Evolutionary conservation across 2,329 filamentous ascomycete genomes (phyloP).

Genomic region (Trichoderma koningii): DNA sequence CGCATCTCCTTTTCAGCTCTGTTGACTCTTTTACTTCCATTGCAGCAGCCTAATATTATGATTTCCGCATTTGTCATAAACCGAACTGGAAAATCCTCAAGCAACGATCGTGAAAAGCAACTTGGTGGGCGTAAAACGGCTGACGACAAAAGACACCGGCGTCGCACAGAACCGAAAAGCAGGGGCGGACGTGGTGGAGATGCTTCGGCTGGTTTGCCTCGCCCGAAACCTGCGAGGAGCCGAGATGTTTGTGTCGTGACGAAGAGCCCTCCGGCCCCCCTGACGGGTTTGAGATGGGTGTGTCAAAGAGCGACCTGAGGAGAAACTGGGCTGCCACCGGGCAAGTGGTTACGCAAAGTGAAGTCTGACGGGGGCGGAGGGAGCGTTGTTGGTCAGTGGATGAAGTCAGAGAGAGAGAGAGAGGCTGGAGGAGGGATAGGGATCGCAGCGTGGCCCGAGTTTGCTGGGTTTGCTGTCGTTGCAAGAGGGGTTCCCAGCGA

Average conservation of each 20-base stretch:
- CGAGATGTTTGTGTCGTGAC: constrained; percentile 15
- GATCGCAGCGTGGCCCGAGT: constrained; percentile 9
- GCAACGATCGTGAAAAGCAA: background rate
- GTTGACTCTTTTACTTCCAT: background rate
- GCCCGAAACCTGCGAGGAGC: constrained; percentile 4
- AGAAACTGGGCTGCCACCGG: background rate
- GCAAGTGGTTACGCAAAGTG: background rate
- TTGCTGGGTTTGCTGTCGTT: background rate
- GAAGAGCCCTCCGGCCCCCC: background rate
- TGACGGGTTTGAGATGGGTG: background rate
- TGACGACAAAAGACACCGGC: no score
- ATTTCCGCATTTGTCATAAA: background rate
- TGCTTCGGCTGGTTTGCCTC: background rate
- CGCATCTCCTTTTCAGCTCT: background rate
- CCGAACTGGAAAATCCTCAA: background rate
- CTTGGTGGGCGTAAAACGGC: background rate
- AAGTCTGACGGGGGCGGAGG: background rate
- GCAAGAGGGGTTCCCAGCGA: background rate
- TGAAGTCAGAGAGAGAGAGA: background rate
- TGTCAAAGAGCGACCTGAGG: background rate
- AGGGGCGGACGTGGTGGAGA: background rate
- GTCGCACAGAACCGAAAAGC: background rate
- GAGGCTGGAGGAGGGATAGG: background rate
- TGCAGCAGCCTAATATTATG: constrained; percentile 7
- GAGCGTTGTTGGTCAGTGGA: background rate